Conservation (phyloP, 2,329 filamentous ascomycete species). For the Arachnomyces sp. region DNA sequence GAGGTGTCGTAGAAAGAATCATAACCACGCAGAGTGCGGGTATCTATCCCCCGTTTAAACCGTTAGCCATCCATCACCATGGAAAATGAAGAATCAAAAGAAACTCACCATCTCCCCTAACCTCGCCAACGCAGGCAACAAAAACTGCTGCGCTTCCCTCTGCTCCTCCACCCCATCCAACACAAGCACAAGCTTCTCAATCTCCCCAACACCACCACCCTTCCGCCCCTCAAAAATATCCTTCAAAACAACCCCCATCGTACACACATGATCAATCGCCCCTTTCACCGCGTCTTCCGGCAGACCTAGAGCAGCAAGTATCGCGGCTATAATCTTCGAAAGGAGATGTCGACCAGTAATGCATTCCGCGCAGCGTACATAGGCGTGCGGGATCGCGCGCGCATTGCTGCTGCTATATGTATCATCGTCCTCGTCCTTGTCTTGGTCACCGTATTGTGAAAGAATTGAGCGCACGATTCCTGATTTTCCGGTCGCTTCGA, state of each 20-base stretch:
- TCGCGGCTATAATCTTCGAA: constrained; percentile 37
- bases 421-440: constrained; percentile 1
- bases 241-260: constrained; percentile 63
- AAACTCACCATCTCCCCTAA: constrained; percentile 68
- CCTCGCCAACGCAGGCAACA: constrained; percentile 72
- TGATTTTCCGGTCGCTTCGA: not conserved
- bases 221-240: constrained; percentile 26
- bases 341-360: constrained; percentile 39
- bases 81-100: not conserved
- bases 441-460: not conserved
- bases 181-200: constrained; percentile 65
- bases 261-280: constrained; percentile 72
- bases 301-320: constrained; percentile 29
- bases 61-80: not conserved
- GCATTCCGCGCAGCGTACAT: constrained; percentile 38
- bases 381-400: constrained; percentile 25
- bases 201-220: constrained; percentile 19
- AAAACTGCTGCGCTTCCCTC: constrained; percentile 66
- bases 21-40: constrained; percentile 69
- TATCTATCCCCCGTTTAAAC: constrained; percentile 47
- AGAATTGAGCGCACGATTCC: not conserved
- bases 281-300: constrained; percentile 43
- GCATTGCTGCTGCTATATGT: not conserved
- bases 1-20: constrained; percentile 60
- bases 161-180: constrained; percentile 83